phyloP scores from a whole-genome alignment of 2,329 filamentous ascomycete genomes.

The Diplodia sapinea region DNA sequence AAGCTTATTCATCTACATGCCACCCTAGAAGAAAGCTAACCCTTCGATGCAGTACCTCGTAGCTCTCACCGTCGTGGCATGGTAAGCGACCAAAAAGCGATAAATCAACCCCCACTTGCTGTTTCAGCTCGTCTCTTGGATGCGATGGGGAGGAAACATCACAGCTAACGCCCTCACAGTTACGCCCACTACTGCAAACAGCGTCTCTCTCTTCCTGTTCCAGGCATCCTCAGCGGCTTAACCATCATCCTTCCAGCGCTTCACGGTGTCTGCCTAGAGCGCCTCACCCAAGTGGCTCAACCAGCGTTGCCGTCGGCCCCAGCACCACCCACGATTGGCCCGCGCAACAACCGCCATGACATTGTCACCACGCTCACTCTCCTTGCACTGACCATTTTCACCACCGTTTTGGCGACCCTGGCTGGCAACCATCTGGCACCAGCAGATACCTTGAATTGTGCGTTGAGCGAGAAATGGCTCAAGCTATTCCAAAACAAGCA shows the following conservation, averaged over 20 bases:
- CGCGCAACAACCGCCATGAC: background rate
- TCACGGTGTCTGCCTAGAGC: slow-evolving; percentile 42
- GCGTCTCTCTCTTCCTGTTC: slow-evolving; percentile 44
- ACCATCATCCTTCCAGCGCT: slow-evolving; percentile 44
- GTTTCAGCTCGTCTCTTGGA: too few relatives aligned
- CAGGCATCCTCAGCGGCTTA: slow-evolving; percentile 43
- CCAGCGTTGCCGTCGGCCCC: background rate
- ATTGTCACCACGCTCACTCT: slow-evolving; percentile 33
- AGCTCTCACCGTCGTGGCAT: slow-evolving; percentile 44
- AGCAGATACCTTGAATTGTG: slow-evolving; percentile 50
- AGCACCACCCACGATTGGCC: background rate
- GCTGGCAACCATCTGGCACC: slow-evolving; percentile 42
- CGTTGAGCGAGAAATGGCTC: slow-evolving; percentile 60
- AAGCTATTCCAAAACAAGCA: slow-evolving; percentile 57
- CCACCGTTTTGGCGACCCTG: slow-evolving; percentile 47
- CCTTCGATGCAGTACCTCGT: slow-evolving; percentile 42
- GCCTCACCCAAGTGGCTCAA: slow-evolving; percentile 33
- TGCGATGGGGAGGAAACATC: background rate
- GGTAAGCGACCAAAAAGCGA: slow-evolving; percentile 31
- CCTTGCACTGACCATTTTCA: slow-evolving; percentile 40
- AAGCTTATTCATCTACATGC: background rate
- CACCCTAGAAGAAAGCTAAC: slow-evolving; percentile 14
- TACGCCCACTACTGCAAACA: slow-evolving; percentile 23
- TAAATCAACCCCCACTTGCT: background rate
- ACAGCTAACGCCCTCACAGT: slow-evolving; percentile 2